Evolutionary conservation across 371 early-diverging fungal species (phyloP), one percentile per base, ranked within the genome.

Genomic region (Haplosporangium sp.): DNA sequence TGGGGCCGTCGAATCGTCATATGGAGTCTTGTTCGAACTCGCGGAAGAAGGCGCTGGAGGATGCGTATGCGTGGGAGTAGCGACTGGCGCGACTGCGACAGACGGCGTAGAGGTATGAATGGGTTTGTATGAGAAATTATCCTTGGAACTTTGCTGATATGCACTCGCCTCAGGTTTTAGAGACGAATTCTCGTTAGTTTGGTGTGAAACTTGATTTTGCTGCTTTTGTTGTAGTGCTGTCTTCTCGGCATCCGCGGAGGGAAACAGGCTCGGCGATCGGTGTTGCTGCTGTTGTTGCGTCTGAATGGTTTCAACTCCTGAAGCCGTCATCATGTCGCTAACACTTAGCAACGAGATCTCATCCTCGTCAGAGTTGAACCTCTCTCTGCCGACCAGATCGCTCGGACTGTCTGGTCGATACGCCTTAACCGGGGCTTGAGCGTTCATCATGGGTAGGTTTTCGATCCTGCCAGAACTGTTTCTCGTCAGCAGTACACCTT

Each of bases 281-380:
- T 47, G 16, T 21, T 57, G 14, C 13, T 36, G 38, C 42, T 55
- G 55, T 9, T 23, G 55, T 21, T 45, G 68, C 41, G 40, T 10
- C 40, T 4, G 36, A 18, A 16, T 10, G 43, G 6, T 20, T 10
- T 55, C 48, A 51, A 45, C 51, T 20, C 40, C 51, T 10, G 47
- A 42, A 7, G 37, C 42, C 0, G 51, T 23, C 9, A 61, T 64
- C n/a, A 18, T 51, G 6, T 52, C 58, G 16, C 61, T 66, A 2
- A 57, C 53, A 51, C 52, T 54, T 43, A 62, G 58, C 53, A 63
- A 18, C 13, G 65, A 61, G 41, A 74, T 51, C 16, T 67, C 60
- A 29, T 74, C 74, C 37, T 74, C 74, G n/a, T 74, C 69, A 5
- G 74, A 68, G 36, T 74, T 74, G 52, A 74, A 69, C 29, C 74